phyloP scores from a whole-genome alignment of 116 monocot genomes.

The Zostera marina region DNA sequence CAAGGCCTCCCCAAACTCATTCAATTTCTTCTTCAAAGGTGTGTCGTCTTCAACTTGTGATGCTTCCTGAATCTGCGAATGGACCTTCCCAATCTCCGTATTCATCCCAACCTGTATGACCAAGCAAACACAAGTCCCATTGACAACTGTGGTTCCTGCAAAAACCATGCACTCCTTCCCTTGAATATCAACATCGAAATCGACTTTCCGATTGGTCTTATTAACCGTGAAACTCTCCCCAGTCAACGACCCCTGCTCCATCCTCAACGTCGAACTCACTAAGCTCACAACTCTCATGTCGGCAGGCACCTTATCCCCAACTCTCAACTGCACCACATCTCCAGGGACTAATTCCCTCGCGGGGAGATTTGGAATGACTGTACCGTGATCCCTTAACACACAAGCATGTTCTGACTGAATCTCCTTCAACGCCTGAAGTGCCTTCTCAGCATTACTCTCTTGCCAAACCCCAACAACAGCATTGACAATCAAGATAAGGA shows the following conservation, averaged over 20 bases:
- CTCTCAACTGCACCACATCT: conserved; percentile 78
- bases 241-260: conserved; percentile 84
- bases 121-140: conserved; percentile 82
- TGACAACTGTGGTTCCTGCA: conserved; percentile 67
- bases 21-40: conserved; percentile 79
- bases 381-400: conserved; percentile 39
- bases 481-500: conserved; percentile 80
- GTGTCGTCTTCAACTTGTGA: conserved; percentile 86
- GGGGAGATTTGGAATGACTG: conserved; percentile 35
- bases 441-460: conserved; percentile 95
- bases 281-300: conserved; percentile 76
- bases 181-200: conserved; percentile 40
- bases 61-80: conserved; percentile 79
- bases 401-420: conserved; percentile 88
- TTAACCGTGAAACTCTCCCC: conserved; percentile 83
- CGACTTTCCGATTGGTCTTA: conserved; percentile 45
- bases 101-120: conserved; percentile 82
- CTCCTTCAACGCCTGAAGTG: conserved; percentile 86
- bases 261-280: conserved; percentile 71
- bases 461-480: conserved; percentile 97
- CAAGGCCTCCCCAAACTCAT: conserved; percentile 81
- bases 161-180: conserved; percentile 74
- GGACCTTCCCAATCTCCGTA: conserved; percentile 94
- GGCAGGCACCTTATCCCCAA: conserved; percentile 88
- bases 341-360: conserved; percentile 90